phyloP scores from a whole-genome alignment of 345 rosid species.

The Eutrema yunnanense region DNA sequence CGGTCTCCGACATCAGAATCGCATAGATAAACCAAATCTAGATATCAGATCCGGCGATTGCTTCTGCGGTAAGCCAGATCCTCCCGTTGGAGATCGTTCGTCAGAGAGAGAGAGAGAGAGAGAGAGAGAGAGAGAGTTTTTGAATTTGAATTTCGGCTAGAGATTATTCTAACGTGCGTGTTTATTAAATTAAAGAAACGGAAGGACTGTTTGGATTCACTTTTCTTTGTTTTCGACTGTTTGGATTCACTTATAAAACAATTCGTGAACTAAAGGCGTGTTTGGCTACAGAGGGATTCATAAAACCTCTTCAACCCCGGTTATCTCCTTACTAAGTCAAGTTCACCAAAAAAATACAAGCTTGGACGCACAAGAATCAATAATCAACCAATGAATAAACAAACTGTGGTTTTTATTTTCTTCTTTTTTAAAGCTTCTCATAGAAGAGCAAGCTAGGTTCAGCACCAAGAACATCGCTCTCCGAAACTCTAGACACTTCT shows the following conservation, averaged over 20 bases:
- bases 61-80: too few species aligned
- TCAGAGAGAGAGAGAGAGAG: too few species aligned
- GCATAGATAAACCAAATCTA: too few species aligned
- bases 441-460: conserved; percentile 89
- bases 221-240: too few species aligned
- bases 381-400: not conserved
- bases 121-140: too few species aligned
- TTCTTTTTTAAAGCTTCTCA: conserved; percentile 33
- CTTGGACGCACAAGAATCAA: not conserved
- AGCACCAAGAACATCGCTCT: conserved; percentile 67
- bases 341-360: not conserved
- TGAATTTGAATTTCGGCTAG: too few species aligned
- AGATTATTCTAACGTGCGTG: too few species aligned
- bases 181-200: too few species aligned
- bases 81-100: too few species aligned
- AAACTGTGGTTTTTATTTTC: not conserved
- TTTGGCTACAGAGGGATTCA: not conserved
- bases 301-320: not conserved
- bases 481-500: conserved; percentile 49
- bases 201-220: not conserved
- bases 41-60: too few species aligned
- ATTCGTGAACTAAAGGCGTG: not conserved
- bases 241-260: not conserved
- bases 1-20: too few species aligned
- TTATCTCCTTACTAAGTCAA: not conserved